phyloP scores from a whole-genome alignment of 768 basidiomycete species.

The Sporobolomyces roseus region DNA sequence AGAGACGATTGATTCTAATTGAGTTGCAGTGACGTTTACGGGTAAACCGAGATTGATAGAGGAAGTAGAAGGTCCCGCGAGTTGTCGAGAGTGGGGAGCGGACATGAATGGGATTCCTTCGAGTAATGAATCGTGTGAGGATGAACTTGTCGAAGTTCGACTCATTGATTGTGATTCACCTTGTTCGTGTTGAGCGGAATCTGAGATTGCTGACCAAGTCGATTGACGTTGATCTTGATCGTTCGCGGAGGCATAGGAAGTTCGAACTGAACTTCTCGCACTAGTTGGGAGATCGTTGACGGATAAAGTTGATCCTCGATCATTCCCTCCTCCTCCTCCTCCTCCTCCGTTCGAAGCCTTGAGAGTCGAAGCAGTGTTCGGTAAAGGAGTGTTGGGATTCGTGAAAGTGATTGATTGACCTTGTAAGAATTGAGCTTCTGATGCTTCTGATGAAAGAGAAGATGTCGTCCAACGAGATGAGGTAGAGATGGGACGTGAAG shows the following conservation, averaged over 20 bases:
- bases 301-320: conserved; percentile 3
- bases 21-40: too few relatives aligned
- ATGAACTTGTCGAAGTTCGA: conserved; percentile 18
- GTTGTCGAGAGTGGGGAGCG: conserved; percentile 5
- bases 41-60: too few relatives aligned
- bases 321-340: background rate
- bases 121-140: conserved; percentile 33
- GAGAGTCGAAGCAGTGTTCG: background rate
- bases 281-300: too few relatives aligned
- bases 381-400: conserved; percentile 20
- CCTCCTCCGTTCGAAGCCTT: background rate
- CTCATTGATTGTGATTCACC: conserved; percentile 4
- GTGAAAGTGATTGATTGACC: conserved; percentile 36
- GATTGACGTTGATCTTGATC: background rate
- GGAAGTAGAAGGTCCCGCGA: too few relatives aligned
- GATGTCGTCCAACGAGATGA: conserved; percentile 30
- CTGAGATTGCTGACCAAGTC: conserved; percentile 13
- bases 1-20: too few relatives aligned
- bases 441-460: conserved; percentile 11
- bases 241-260: too few relatives aligned
- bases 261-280: too few relatives aligned
- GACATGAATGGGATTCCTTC: conserved; percentile 41
- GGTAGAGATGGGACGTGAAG: background rate
- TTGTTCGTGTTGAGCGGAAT: too few relatives aligned
- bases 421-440: conserved; percentile 29